Conservation (phyloP, 352 stramenopile species). For the Elongisporangium anandrum region DNA sequence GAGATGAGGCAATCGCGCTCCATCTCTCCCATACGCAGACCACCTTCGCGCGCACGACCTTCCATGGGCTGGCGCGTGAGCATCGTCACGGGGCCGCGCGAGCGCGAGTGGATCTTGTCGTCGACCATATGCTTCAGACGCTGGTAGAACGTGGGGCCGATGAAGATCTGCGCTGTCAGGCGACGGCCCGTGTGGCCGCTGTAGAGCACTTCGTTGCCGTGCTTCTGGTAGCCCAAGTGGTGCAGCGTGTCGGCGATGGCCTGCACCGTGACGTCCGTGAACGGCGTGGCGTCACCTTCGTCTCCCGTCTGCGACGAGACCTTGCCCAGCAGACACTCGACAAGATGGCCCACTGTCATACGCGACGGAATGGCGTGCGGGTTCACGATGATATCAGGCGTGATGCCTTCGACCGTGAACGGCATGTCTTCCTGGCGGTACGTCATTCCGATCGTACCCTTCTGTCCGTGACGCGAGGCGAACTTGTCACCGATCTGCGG, state of each 20-base stretch:
- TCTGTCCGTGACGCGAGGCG: constrained; percentile 88
- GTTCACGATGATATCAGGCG: constrained; percentile 99
- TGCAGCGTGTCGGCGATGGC: constrained; percentile 94
- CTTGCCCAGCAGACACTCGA: constrained; percentile 99
- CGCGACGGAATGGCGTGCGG: constrained; percentile 99
- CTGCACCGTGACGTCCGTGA: constrained; percentile 97
- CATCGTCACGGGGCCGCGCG: constrained; percentile 94
- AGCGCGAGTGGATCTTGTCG: constrained; percentile 99
- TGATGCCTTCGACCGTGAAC: constrained; percentile 98
- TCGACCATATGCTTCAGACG: constrained; percentile 99
- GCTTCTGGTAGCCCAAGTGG: constrained; percentile 97
- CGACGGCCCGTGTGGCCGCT: constrained; percentile 98
- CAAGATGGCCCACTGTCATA: constrained; percentile 99
- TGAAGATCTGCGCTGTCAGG: constrained; percentile 97
- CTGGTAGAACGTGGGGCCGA: constrained; percentile 99
- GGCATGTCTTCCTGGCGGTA: constrained; percentile 99
- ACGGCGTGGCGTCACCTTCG: constrained; percentile 99
- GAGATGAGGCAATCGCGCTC: constrained; percentile 99
- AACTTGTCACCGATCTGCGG: constrained; percentile 99
- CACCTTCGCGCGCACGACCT: constrained; percentile 96
- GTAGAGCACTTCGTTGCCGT: constrained; percentile 99
- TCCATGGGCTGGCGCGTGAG: constrained; percentile 99
- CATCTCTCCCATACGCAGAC: constrained; percentile 99
- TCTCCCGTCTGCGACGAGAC: constrained; percentile 95
- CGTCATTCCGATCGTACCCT: constrained; percentile 98